A percentile compares a stretch with the other conserved stretches of the same genome.
phyloP scores from a whole-genome alignment of 352 stramenopile species.

The Pythium monospermum region DNA sequence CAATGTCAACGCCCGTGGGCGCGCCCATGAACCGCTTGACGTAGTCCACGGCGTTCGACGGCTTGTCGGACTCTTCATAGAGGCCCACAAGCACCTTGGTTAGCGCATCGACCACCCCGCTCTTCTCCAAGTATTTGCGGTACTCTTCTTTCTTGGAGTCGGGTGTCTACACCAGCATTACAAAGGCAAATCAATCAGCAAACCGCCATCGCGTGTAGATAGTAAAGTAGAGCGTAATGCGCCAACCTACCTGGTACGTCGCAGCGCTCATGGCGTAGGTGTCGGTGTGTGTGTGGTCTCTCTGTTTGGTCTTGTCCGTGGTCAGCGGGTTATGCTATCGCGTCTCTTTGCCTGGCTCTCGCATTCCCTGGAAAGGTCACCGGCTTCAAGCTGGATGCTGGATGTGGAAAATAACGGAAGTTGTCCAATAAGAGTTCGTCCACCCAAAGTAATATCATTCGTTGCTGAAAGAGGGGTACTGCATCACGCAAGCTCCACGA shows the following conservation, averaged over 20 bases:
- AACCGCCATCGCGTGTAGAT: too few relatives aligned
- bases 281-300: too few relatives aligned
- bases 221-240: too few relatives aligned
- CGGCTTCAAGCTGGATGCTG: slow-evolving; percentile 10
- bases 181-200: not conserved
- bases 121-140: slow-evolving; percentile 97
- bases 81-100: slow-evolving; percentile 96
- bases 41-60: slow-evolving; percentile 96
- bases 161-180: slow-evolving; percentile 64
- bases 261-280: slow-evolving; percentile 30
- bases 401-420: not conserved
- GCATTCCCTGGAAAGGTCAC: slow-evolving; percentile 15
- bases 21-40: slow-evolving; percentile 95
- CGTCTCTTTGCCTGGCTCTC: not conserved
- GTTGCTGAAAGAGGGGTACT: slow-evolving; percentile 12
- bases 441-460: not conserved
- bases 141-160: slow-evolving; percentile 99
- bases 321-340: not conserved
- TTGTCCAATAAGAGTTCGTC: slow-evolving; percentile 12
- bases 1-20: slow-evolving; percentile 87
- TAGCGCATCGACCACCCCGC: slow-evolving; percentile 94
- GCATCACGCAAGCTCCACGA: too few relatives aligned
- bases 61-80: slow-evolving; percentile 95
- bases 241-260: slow-evolving; percentile 49
- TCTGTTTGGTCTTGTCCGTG: not conserved